Conservation (phyloP, 1,284 basidiomycete species). For the Rhodotorula sp. region DNA sequence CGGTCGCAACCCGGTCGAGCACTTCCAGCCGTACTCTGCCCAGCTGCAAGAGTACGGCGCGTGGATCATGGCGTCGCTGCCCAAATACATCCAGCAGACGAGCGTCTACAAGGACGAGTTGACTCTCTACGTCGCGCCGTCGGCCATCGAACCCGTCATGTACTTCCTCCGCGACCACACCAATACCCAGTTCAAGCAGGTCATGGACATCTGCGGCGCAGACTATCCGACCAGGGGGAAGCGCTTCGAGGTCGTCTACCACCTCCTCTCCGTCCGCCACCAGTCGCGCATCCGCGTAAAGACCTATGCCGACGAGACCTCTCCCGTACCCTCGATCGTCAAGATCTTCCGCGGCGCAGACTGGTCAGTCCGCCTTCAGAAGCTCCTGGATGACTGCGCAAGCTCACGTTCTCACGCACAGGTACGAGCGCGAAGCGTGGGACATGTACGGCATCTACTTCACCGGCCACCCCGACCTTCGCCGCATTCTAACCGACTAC, state of each 20-base stretch:
- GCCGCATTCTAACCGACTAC: conserved; percentile 97
- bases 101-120: conserved; percentile 97
- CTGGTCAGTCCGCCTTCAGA: conserved; percentile 63
- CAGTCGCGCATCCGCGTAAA: conserved; percentile 85
- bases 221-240: conserved; percentile 92
- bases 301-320: conserved; percentile 95
- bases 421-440: conserved; percentile 97
- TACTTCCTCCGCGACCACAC: conserved; percentile 95
- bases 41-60: conserved; percentile 83
- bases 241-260: conserved; percentile 97
- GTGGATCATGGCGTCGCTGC: conserved; percentile 79
- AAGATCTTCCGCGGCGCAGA: conserved; percentile 86
- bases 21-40: conserved; percentile 68
- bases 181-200: conserved; percentile 89
- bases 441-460: conserved; percentile 99
- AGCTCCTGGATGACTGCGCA: accelerated
- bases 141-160: conserved; percentile 77
- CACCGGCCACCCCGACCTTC: conserved; percentile 92
- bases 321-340: conserved; percentile 81
- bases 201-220: conserved; percentile 91
- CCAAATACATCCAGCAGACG: conserved; percentile 95
- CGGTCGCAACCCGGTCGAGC: conserved; percentile 76
- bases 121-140: conserved; percentile 81
- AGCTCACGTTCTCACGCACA: conserved; percentile 44
- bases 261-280: conserved; percentile 77